Base-by-base conservation (phyloP, 176 grass and related monocot species). In the Eragrostis curvula region DNA sequence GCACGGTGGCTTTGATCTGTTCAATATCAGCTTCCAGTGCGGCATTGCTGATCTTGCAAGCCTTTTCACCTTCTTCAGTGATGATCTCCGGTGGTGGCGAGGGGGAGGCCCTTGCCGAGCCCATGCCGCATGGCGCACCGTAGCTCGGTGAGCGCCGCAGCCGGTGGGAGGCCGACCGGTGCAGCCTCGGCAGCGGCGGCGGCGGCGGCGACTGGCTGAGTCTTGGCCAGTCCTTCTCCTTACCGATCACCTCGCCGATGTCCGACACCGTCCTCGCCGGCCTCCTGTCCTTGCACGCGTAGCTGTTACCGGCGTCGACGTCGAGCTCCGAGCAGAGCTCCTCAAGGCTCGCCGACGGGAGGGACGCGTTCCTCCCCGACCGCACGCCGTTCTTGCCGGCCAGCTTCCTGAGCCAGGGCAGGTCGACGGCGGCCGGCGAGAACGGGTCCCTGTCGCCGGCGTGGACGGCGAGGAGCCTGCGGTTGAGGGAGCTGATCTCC, bases 401-500 rank as follows among this genome's bases (percentile, higher is more conserved):
- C 8, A 86, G 41, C 49, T 41, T 72, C 88, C 58, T 45, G 8
- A 86, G 79, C 88, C 83, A 90, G 41, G 88, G 88, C 67, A 90
- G 49, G 20, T 79, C 79, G 42, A 50, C 0, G 47, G 64, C 23
- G 58, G 58, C 14, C 21, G 71, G 53, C 10, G 63, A 73, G 15
- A 51, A 7, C 0, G 70, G 81, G 18, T 81, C 70, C 85, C 60
- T 41, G 85, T 17, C 65, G 65, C 49, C 25, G 49, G 80, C 77
- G 83, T 40, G 88, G 83, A 77, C 89, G 56, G 79, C 86, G 20
- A 93, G 84, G 11, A 98, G 71, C 67, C 92, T 77, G 28, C 87
- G 85, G 73, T 71, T 88, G 75, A 98, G 96, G 41, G 96, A 92
- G 44, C 85, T 88, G 60, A 98, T 83, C 60, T 90, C 92, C 84